These are phyloP conservation scores for Lactifluus hygrophoroides DNA, from an alignment of 768 basidiomycete genomes.

Conservation along the genomic window DNA sequence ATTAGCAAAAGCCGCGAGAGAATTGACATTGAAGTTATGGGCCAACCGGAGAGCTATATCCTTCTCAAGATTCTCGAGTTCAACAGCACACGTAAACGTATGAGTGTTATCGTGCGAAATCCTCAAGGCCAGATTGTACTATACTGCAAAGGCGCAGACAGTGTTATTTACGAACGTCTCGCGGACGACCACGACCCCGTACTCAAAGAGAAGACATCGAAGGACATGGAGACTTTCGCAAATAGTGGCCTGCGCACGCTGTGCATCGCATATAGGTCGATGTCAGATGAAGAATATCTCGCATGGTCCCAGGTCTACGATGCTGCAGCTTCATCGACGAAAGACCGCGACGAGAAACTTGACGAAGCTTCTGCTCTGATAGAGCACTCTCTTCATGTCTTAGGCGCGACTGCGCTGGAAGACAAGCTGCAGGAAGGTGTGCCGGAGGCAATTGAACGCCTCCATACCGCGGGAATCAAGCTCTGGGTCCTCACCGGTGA, in stretches of 20 bases:
- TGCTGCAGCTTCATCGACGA: constrained; percentile 63
- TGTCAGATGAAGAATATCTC: constrained; percentile 79
- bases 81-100: constrained; percentile 88
- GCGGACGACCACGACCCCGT: constrained; percentile 62
- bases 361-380: constrained; percentile 80
- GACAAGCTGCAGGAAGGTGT: constrained; percentile 97
- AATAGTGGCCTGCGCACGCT: constrained; percentile 89
- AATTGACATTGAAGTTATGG: constrained; percentile 88
- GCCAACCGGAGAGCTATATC: constrained; percentile 74
- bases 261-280: constrained; percentile 73
- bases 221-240: constrained; percentile 90
- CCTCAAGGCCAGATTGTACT: constrained; percentile 77
- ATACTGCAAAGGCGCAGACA: constrained; percentile 97
- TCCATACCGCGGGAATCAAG: constrained; percentile 93
- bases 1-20: constrained; percentile 61
- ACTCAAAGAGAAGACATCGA: constrained; percentile 68
- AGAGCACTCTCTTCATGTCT: constrained; percentile 73
- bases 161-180: constrained; percentile 85
- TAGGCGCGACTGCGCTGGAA: constrained; percentile 94
- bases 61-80: constrained; percentile 84
- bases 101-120: constrained; percentile 84
- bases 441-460: constrained; percentile 86
- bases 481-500: constrained; percentile 97
- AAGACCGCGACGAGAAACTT: constrained; percentile 84
- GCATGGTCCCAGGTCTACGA: constrained; percentile 78